Evolutionary conservation across 345 rosid genomes (phyloP), one percentile per base, ranked within the genome.

Genomic region (Raphanus raphanistrum): DNA sequence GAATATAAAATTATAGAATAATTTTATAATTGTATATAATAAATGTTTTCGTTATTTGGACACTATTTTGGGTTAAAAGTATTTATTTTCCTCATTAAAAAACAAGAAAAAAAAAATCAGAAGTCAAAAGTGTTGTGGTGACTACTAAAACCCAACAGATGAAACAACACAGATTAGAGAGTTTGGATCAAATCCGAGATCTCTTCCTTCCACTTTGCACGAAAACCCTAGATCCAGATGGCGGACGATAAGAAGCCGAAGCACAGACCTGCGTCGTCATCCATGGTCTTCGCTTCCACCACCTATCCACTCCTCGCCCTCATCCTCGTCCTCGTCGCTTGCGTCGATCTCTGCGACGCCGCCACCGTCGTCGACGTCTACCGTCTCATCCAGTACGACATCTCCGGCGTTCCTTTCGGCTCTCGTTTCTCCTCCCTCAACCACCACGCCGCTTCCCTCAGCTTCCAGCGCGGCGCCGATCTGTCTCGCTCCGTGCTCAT

Each of bases 281-380:
- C 25, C 6, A 68, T 63, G 41, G 76, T 88, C 77, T 71, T 94
- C 43, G 93, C 85, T 15, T 95, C 98, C 0, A 63, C 89, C 38
- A 63, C 89, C 38, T 94, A 81, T 85, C 87, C 94, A 2, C 76
- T 92, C 73, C 66, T 92, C 3, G 86, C 97, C 0, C 81, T 95
- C 1, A 78, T 91, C 77, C 86, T 92, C 76, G 76, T 92, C 38
- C 90, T 95, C 75, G 85, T 95, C 2, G 92, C 97, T 72, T 92
- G 91, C 80, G 92, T 87, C 62, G 96, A 95, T 85, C 99, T 95
- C 78, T 90, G 98, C 77, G 97, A 86, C 65, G 98, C 98, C 0
- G 98, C 98, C 76, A 86, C 99, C 61, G 98, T 90, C 64, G 94
- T 95, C 43, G 98, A 95, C 77, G 99, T 91, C 55, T 95, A 95